phyloP scores from a whole-genome alignment of 2,329 filamentous ascomycete genomes.

The Akanthomyces lecanii region DNA sequence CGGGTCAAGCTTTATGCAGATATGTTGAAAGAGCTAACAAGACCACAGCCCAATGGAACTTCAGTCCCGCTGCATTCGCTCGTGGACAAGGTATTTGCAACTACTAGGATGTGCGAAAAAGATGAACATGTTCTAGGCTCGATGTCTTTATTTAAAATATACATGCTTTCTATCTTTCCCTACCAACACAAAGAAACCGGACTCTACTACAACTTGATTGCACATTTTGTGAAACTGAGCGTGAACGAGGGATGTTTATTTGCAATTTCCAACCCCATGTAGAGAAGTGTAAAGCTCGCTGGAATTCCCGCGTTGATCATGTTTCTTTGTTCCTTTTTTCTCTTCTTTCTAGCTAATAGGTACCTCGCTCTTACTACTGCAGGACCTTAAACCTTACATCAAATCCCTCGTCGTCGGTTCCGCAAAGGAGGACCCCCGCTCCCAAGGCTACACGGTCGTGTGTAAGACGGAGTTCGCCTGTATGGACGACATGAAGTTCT shows the following conservation, averaged over 20 bases:
- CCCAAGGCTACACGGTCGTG: slow-evolving; percentile 63
- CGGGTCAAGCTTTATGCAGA: too few relatives aligned
- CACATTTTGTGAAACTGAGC: background rate
- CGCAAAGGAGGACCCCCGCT: slow-evolving; percentile 53
- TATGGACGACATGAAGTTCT: slow-evolving; percentile 65
- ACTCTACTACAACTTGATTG: background rate
- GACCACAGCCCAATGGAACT: too few relatives aligned
- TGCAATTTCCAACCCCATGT: background rate
- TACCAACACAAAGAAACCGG: background rate
- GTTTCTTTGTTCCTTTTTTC: too few relatives aligned
- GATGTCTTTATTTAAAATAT: too few relatives aligned
- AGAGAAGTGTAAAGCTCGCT: background rate
- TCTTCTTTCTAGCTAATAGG: too few relatives aligned
- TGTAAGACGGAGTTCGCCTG: slow-evolving; percentile 60
- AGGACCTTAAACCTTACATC: slow-evolving; percentile 72
- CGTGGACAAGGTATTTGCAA: too few relatives aligned
- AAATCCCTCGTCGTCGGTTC: slow-evolving; percentile 50
- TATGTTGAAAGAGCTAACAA: too few relatives aligned
- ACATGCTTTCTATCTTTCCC: too few relatives aligned
- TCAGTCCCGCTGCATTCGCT: too few relatives aligned
- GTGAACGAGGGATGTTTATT: background rate
- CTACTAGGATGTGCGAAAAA: too few relatives aligned
- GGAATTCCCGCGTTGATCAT: too few relatives aligned
- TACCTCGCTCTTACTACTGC: slow-evolving; percentile 12
- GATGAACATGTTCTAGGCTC: too few relatives aligned